These are phyloP conservation scores for Thraustochytrium sp. DNA, from an alignment of 352 stramenopile genomes.

Conservation along the genomic window DNA sequence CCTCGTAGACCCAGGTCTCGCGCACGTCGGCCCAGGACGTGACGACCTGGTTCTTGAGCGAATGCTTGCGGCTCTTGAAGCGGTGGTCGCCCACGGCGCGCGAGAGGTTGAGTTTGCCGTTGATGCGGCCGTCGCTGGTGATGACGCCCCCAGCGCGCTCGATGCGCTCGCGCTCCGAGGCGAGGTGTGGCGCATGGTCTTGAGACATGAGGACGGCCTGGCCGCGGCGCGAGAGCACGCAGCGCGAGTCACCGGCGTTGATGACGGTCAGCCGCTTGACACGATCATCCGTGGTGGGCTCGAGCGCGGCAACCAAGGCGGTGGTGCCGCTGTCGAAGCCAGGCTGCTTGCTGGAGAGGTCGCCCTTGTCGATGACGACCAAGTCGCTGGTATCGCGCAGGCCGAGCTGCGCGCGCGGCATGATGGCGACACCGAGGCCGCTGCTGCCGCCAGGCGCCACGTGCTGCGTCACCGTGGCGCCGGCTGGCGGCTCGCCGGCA, in stretches of 20 bases:
- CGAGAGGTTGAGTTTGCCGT: conserved; percentile 82
- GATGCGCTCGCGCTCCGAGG: conserved; percentile 67
- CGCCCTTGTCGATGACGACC: conserved; percentile 40
- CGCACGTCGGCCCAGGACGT: conserved; percentile 74
- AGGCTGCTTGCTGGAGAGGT: conserved; percentile 6
- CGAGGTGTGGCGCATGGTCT: conserved; percentile 69
- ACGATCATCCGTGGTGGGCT: not conserved
- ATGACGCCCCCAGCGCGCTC: conserved; percentile 43
- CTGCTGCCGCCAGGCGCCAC: not conserved
- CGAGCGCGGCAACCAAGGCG: conserved; percentile 22
- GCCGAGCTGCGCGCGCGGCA: not conserved
- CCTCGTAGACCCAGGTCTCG: conserved; percentile 46
- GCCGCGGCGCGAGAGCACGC: conserved; percentile 69
- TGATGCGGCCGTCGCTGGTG: conserved; percentile 56
- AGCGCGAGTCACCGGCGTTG: conserved; percentile 75
- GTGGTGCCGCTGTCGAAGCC: conserved; percentile 37
- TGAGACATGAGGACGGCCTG: conserved; percentile 73
- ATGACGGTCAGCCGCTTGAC: conserved; percentile 33
- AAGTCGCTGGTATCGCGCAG: conserved; percentile 22
- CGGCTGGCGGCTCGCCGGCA: not conserved
- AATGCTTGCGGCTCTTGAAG: conserved; percentile 75
- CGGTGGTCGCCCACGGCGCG: conserved; percentile 81
- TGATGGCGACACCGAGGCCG: conserved; percentile 24
- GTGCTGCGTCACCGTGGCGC: not conserved
- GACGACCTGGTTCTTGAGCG: conserved; percentile 74